Conservation (phyloP, 441 rosid genomes). For the Raphanus hybrid region DNA sequence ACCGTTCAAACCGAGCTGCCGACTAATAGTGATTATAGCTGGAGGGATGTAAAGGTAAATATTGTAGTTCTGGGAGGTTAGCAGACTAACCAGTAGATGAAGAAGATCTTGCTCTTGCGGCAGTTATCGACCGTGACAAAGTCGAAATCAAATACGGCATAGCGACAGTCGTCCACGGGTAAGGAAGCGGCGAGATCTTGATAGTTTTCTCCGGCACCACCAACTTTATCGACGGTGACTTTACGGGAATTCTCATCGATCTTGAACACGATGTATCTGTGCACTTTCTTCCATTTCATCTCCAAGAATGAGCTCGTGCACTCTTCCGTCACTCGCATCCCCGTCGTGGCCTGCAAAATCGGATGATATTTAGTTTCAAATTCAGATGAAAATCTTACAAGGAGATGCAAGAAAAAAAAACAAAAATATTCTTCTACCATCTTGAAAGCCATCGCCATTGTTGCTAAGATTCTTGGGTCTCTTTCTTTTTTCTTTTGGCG, state of each 20-base stretch:
- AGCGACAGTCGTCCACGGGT: constrained; percentile 84
- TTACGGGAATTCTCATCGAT: constrained; percentile 82
- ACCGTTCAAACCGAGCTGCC: background rate
- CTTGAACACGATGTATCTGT: constrained; percentile 82
- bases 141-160: constrained; percentile 93
- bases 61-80: background rate
- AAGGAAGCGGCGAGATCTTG: constrained; percentile 70
- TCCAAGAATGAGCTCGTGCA: constrained; percentile 85
- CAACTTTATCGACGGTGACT: constrained; percentile 88
- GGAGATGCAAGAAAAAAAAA: background rate
- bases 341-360: constrained; percentile 70
- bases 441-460: constrained; percentile 98
- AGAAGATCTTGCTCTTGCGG: constrained; percentile 96
- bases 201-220: constrained; percentile 78
- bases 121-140: constrained; percentile 90
- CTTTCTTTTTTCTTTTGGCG: constrained; percentile 4
- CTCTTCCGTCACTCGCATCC: constrained; percentile 89
- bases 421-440: constrained; percentile 54
- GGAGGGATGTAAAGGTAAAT: constrained; percentile 22
- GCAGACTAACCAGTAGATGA: constrained; percentile 75
- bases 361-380: background rate
- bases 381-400: background rate
- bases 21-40: background rate
- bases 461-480: constrained; percentile 37
- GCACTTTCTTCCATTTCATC: constrained; percentile 93